Base-by-base conservation (phyloP, 805 yeast species). In the Dipodascopsis tothii region DNA sequence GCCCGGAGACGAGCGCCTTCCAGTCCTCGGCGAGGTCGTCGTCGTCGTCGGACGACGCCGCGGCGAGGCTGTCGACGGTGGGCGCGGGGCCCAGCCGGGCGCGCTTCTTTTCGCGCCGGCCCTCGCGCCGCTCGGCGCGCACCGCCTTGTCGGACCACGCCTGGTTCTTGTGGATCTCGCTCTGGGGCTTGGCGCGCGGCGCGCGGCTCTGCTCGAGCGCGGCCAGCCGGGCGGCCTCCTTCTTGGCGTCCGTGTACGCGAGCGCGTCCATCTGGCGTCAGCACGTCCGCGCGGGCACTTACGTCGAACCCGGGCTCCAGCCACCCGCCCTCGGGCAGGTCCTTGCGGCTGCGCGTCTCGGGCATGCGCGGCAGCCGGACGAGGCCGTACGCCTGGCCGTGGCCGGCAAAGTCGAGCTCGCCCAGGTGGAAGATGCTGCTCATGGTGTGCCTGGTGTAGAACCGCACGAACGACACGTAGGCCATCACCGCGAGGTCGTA, bases 281-380 rank as follows among this genome's bases (percentile, higher is more conserved):
- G n/a, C 28, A 21, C 4, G n/a, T 11, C 4, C 21, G 3, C 11
- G 5, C 11, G 7, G 9, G 5, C 27, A 22, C 48, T 40, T 27
- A 45, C 49, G 54, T 84, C 81, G 17, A 87, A 69, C 2, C 67
- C 67, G 22, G 66, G 71, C 1, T 79, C 72, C 28, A 84, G 63
- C 86, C 88, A 85, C 1, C 96, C 96, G 49, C 77, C 80, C 25
- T 72, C 75, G 0, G 87, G 84, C 56, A 78, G 65, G 9, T 62
- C 52, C 23, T 21, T 25, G 36, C 20, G 33, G 36, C 36, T 37
- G 19, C 80, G 73, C 25, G 78, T 65, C 59, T 92, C 99, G 0
- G 98, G 98, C 97, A 94, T 92, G 54, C 80, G 77, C 5, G 99
- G 99, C 46, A 90, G 65, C 54, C 96, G 71, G 35, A 84, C 63